phyloP scores from a whole-genome alignment of 2,329 filamentous ascomycete species.

The Colletotrichum camelliae region DNA sequence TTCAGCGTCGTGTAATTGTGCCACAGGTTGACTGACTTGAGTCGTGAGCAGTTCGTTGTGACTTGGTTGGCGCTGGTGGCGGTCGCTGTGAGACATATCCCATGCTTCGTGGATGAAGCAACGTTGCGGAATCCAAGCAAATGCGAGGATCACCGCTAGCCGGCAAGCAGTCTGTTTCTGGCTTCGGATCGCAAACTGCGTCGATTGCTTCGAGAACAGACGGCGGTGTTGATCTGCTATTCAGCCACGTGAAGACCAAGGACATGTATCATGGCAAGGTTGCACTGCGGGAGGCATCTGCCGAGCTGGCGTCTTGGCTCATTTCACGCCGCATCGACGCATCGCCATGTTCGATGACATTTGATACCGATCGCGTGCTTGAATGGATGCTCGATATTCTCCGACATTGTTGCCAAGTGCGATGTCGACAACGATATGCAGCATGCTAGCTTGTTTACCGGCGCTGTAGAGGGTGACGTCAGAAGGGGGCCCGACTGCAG shows the following conservation, averaged over 20 bases:
- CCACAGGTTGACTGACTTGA: background rate
- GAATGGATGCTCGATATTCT: background rate
- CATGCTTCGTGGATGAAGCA: background rate
- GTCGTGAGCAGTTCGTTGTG: background rate
- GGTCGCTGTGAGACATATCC: background rate
- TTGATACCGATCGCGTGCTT: background rate
- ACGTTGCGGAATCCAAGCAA: background rate
- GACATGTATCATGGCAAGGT: background rate
- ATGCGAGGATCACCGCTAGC: background rate
- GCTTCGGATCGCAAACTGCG: background rate
- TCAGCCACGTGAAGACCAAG: background rate
- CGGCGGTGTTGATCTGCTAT: background rate
- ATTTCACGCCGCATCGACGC: background rate
- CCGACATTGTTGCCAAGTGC: background rate
- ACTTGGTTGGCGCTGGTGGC: background rate
- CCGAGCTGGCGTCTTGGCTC: background rate
- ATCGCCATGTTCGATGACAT: background rate
- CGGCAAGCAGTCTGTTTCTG: background rate
- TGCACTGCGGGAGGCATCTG: background rate
- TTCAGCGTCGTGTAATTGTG: background rate
- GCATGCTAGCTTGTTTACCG: background rate
- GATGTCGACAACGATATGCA: background rate
- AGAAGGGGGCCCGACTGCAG: background rate
- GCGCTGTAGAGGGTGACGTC: conserved; percentile 4
- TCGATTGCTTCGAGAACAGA: background rate